phyloP scores from a whole-genome alignment of 2,329 filamentous ascomycete genomes.

The Cladophialophora carrionii region DNA sequence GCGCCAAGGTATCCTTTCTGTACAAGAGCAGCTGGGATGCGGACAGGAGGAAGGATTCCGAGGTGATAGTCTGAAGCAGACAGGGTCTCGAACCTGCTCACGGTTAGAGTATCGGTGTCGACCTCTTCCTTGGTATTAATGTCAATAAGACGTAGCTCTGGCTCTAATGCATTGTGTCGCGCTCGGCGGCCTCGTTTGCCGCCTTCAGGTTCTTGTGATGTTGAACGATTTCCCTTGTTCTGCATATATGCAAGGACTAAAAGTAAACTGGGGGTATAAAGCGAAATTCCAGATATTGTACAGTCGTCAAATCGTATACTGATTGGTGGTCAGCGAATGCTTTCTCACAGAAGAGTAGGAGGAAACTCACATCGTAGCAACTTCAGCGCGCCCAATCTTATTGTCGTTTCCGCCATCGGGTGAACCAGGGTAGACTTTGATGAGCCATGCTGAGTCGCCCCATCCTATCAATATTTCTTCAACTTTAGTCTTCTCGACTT shows the following conservation, averaged over 20 bases:
- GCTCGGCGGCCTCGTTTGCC: slow-evolving; percentile 50
- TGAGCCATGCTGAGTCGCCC: slow-evolving; percentile 95
- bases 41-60: slow-evolving; percentile 75
- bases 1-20: slow-evolving; percentile 76
- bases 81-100: slow-evolving; percentile 84
- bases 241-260: slow-evolving; percentile 89
- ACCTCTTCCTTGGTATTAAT: slow-evolving; percentile 79
- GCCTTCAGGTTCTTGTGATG: slow-evolving; percentile 55
- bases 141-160: slow-evolving; percentile 89
- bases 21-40: slow-evolving; percentile 65
- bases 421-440: slow-evolving; percentile 83
- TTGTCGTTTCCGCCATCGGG: slow-evolving; percentile 68
- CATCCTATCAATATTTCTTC: slow-evolving; percentile 91
- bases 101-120: slow-evolving; percentile 80
- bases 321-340: slow-evolving; percentile 42
- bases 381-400: slow-evolving; percentile 79
- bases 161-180: slow-evolving; percentile 77
- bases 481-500: slow-evolving; percentile 48
- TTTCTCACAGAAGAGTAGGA: not conserved
- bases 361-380: slow-evolving; percentile 87
- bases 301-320: slow-evolving; percentile 88
- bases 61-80: slow-evolving; percentile 92
- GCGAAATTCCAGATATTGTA: slow-evolving; percentile 92
- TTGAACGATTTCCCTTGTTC: slow-evolving; percentile 68
- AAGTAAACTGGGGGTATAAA: slow-evolving; percentile 91